These are phyloP conservation scores for Amborella trichopoda DNA, from an alignment of 164 flowering plant genomes.

Conservation along the genomic window DNA sequence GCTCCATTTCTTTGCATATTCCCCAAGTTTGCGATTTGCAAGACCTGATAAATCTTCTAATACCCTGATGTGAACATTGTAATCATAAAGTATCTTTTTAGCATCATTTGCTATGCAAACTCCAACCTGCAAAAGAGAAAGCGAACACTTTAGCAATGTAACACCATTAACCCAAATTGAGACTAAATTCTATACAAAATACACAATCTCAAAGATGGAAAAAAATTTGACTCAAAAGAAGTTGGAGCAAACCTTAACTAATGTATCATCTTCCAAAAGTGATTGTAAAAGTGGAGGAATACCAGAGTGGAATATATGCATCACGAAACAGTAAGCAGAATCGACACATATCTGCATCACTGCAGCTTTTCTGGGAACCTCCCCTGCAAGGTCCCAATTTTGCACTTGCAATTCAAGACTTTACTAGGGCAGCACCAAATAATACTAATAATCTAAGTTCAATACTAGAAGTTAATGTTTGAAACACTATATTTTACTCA, in stretches of 20 bases:
- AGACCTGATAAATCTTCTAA: conserved; percentile 47
- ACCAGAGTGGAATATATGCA: conserved; percentile 84
- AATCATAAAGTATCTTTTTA: conserved; percentile 49
- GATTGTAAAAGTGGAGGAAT: conserved; percentile 45
- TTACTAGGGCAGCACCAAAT: no score
- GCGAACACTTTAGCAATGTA: not conserved
- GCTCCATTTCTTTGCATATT: conserved; percentile 39
- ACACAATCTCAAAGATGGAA: not conserved
- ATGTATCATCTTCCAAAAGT: conserved; percentile 56
- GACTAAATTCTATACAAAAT: not conserved
- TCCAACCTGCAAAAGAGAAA: conserved; percentile 48
- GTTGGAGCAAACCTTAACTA: conserved; percentile 31
- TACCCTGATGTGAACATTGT: conserved; percentile 39
- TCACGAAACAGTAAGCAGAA: conserved; percentile 43
- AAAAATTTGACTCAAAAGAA: not conserved
- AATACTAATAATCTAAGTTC: no score
- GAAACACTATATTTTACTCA: no score
- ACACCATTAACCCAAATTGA: not conserved
- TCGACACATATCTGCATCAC: conserved; percentile 78
- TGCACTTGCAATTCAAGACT: no score
- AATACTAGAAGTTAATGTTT: no score
- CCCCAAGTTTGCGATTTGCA: conserved; percentile 63
- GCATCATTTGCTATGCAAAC: conserved; percentile 58
- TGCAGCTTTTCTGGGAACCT: conserved; percentile 52
- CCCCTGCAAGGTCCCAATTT: conserved; percentile 31